Conservation (phyloP, 805 yeast genomes). For the Candida coquimbonensis region DNA sequence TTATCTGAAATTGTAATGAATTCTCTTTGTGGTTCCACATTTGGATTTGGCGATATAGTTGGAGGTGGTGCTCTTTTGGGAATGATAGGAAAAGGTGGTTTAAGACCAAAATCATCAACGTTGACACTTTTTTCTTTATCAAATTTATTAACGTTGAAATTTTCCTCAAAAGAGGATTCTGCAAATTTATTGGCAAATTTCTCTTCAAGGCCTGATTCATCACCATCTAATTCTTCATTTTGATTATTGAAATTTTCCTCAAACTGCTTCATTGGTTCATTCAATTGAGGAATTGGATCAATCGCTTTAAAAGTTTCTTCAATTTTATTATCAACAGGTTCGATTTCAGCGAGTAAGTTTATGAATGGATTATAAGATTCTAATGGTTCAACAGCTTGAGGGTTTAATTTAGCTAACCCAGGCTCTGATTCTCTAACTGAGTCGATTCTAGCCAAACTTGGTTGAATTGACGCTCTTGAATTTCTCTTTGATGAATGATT, state of each 20-base stretch:
- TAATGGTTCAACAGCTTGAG: too few species aligned
- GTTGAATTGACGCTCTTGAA: not conserved
- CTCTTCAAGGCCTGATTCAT: not conserved
- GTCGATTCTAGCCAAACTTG: not conserved
- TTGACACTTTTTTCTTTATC: too few species aligned
- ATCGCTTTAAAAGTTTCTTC: not conserved
- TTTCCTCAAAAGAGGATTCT: not conserved
- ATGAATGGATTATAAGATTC: not conserved
- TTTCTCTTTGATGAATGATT: constrained; percentile 3
- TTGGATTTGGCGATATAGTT: not conserved
- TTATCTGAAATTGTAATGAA: not conserved
- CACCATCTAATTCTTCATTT: not conserved
- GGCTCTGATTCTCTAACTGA: not conserved
- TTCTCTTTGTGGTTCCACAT: not conserved
- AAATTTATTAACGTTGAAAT: not conserved
- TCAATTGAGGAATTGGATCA: not conserved
- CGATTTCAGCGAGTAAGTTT: not conserved
- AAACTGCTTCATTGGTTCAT: not conserved
- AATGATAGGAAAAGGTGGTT: not conserved
- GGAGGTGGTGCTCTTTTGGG: constrained; percentile 7
- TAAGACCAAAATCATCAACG: not conserved
- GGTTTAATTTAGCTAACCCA: too few species aligned
- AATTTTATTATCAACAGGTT: not conserved
- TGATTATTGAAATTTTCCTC: not conserved
- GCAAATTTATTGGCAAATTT: not conserved